Percentiles rank a stretch among this genome's conserved stretches.
Conservation (phyloP, 495 filamentous ascomycete genomes). For the Aspergillus avenaceus region DNA sequence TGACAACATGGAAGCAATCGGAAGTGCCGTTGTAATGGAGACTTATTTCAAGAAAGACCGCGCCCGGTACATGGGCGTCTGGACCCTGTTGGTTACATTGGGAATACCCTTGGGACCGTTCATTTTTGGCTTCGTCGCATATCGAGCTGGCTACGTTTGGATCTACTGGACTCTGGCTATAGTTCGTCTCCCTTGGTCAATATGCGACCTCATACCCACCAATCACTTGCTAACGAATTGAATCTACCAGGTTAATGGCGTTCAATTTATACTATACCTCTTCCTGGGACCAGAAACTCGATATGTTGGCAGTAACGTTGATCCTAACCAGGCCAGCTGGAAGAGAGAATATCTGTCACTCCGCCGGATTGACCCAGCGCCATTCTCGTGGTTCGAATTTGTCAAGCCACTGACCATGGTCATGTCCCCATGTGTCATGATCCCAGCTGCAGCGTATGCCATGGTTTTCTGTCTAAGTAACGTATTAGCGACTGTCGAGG, state of each 20-base stretch:
- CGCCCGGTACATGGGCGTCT: constrained; percentile 50
- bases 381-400: constrained; percentile 45
- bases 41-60: constrained; percentile 48
- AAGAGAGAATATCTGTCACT: constrained; percentile 40
- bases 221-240: constrained; percentile 4
- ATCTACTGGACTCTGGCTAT: constrained; percentile 44
- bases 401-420: constrained; percentile 41
- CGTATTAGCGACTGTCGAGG: constrained; percentile 47
- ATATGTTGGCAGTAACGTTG: constrained; percentile 33
- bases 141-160: constrained; percentile 35
- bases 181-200: constrained; percentile 24
- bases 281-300: constrained; percentile 55
- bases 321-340: constrained; percentile 19
- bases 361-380: constrained; percentile 44
- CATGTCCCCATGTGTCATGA: constrained; percentile 34
- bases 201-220: too few relatives aligned
- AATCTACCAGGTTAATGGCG: constrained; percentile 41
- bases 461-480: constrained; percentile 49
- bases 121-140: constrained; percentile 45
- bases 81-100: constrained; percentile 47
- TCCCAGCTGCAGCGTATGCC: constrained; percentile 47
- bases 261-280: constrained; percentile 49
- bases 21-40: constrained; percentile 49
- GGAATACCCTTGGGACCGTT: constrained; percentile 46
- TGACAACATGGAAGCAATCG: constrained; percentile 28